Conservation (phyloP, 352 stramenopile species). For the Achlya hypogyna region DNA sequence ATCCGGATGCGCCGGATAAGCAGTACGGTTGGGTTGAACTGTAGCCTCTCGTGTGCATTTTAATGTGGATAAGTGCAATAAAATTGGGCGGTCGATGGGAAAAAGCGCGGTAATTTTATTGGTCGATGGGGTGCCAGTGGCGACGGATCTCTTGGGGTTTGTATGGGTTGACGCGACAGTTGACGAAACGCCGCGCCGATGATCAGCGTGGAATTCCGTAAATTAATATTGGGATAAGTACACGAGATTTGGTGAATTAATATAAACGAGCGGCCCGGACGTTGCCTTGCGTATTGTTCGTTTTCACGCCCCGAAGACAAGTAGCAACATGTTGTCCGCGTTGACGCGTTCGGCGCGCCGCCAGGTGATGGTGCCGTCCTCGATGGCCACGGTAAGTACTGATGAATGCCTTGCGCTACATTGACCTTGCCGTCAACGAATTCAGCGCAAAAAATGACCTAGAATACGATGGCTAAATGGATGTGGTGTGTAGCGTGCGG, state of each 20-base stretch:
- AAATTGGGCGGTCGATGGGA: too few species aligned
- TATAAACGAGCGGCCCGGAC: neutral
- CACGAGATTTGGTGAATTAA: neutral
- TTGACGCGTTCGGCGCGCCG: neutral
- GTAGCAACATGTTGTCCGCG: neutral
- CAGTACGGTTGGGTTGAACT: neutral
- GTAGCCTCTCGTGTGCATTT: neutral
- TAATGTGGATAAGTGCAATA: neutral
- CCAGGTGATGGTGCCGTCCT: neutral
- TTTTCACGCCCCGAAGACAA: neutral
- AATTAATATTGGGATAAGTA: neutral
- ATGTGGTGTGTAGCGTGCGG: slow-evolving; percentile 15
- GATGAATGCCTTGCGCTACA: neutral
- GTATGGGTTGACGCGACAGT: neutral
- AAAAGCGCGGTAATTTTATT: neutral
- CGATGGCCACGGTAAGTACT: neutral
- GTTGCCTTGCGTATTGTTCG: too few species aligned
- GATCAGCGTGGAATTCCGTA: neutral
- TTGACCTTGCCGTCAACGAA: neutral
- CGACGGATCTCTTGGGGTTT: neutral
- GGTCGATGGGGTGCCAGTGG: too few species aligned
- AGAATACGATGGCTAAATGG: neutral
- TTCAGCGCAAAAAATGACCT: neutral
- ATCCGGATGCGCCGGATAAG: neutral
- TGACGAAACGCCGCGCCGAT: neutral